Conservation (phyloP, 345 rosid species). For the Ceriops tagal region DNA sequence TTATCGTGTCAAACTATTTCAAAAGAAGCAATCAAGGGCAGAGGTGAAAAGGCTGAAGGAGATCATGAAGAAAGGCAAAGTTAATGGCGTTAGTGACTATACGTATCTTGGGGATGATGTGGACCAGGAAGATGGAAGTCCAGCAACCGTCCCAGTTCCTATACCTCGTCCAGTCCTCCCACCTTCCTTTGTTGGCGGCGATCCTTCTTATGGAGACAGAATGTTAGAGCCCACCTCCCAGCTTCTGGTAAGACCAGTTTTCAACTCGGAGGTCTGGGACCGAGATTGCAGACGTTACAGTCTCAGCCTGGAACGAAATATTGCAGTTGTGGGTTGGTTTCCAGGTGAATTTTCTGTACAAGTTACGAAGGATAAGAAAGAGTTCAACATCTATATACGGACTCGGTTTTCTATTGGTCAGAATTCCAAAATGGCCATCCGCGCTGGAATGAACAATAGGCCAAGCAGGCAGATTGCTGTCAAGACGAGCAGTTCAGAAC, state of each 20-base stretch:
- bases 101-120: constrained; percentile 13
- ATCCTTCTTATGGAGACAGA: constrained; percentile 35
- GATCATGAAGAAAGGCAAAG: constrained; percentile 31
- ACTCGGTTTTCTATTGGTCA: constrained; percentile 37
- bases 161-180: constrained; percentile 40
- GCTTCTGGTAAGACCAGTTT: constrained; percentile 38
- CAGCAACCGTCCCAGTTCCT: constrained; percentile 24
- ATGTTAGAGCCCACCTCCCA: constrained; percentile 26
- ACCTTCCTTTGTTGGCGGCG: constrained; percentile 38
- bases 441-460: constrained; percentile 43
- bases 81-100: background rate
- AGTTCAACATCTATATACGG: constrained; percentile 36
- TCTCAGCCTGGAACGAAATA: constrained; percentile 31
- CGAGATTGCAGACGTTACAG: constrained; percentile 44
- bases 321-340: constrained; percentile 21
- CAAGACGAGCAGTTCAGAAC: constrained; percentile 42
- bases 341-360: constrained; percentile 35
- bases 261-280: constrained; percentile 39
- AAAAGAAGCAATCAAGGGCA: constrained; percentile 45
- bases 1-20: constrained; percentile 41
- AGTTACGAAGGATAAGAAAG: constrained; percentile 41
- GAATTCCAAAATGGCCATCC: constrained; percentile 30
- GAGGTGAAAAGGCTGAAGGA: constrained; percentile 33
- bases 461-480: constrained; percentile 37
- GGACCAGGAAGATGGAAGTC: constrained; percentile 23